Percentiles rank a stretch among this genome's conserved stretches.
Evolutionary conservation across 2,329 filamentous ascomycete genomes (phyloP).

Genomic region (Teratosphaeria pseudoeucalypti): DNA sequence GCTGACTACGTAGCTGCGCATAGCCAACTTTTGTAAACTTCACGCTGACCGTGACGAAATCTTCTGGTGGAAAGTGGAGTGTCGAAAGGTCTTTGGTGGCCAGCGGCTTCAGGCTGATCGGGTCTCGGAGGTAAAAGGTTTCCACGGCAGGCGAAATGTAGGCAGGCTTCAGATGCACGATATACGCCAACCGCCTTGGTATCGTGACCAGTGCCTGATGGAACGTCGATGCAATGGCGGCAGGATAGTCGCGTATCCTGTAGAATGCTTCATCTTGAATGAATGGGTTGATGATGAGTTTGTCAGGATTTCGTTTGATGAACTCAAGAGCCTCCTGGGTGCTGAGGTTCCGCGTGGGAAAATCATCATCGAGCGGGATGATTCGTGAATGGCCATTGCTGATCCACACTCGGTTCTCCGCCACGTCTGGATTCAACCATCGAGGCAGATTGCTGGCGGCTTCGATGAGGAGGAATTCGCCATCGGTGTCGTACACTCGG

Average conservation of each 20-base stretch:
- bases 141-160: constrained; percentile 78
- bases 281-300: constrained; percentile 58
- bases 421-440: constrained; percentile 87
- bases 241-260: constrained; percentile 72
- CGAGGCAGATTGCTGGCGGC: constrained; percentile 76
- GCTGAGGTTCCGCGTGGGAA: constrained; percentile 40
- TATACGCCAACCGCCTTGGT: constrained; percentile 69
- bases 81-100: constrained; percentile 43
- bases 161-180: constrained; percentile 64
- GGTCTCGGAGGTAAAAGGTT: constrained; percentile 84
- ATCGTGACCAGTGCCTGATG: constrained; percentile 66
- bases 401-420: constrained; percentile 83
- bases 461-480: constrained; percentile 90
- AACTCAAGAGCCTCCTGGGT: constrained; percentile 54
- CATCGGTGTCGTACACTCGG: constrained; percentile 74
- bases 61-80: constrained; percentile 61
- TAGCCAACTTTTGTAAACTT: constrained; percentile 83
- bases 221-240: constrained; percentile 60
- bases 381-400: constrained; percentile 65
- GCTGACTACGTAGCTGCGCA: constrained; percentile 80
- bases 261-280: constrained; percentile 88
- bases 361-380: constrained; percentile 44
- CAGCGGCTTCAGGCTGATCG: constrained; percentile 61
- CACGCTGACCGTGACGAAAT: constrained; percentile 69
- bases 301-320: constrained; percentile 46